Base-by-base conservation (phyloP, 139 green algal species). In the Penium margaritaceum region DNA sequence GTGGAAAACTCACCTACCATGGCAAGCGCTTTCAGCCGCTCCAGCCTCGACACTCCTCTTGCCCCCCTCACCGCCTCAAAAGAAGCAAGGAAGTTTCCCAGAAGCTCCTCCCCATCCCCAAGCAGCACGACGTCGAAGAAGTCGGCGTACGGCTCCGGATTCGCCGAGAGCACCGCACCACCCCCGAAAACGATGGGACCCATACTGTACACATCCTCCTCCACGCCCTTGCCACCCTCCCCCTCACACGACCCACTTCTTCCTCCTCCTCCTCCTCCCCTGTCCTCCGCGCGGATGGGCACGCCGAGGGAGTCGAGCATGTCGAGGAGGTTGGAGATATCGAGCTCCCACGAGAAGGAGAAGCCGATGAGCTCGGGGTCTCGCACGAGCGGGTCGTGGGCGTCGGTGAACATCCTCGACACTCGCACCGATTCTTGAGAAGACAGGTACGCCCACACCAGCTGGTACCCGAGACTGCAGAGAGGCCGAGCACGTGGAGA, bases 71-170 rank as follows among this genome's bases (percentile, higher is more conserved):
- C n/a, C 19, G 65, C 65, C 39, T 63, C 47, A n/a, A 66, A 24
- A 6, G 53, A 51, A 9, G 47, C 27, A 30, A 76, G 21, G 39
- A 76, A 76, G 24, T 68, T 36, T 27, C 34, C 57, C 70, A 77
- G 32, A 17, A 77, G 58, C 19, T 77, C 35, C 68, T 86, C 85
- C 30, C 85, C 81, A 64, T 87, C 84, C 1, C 87, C 87, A 12
- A 91, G 76, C 19, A 84, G 75, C 34, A 90, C 46, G 30, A 90
- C 90, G 54, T 91, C 87, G 37, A 90, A 87, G 38, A 91, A 90
- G 57, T 88, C 81, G 21, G 78, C 57, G 43, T 88, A 90, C 17
- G 87, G 87, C 82, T 91, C 87, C 24, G 87, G 87, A 72, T 91
- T 91, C 53, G 78, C 85, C 35, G 87, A 91, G 61, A 79, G 62